phyloP scores from a whole-genome alignment of 2,329 filamentous ascomycete genomes.

The Exophiala alcalophila region DNA sequence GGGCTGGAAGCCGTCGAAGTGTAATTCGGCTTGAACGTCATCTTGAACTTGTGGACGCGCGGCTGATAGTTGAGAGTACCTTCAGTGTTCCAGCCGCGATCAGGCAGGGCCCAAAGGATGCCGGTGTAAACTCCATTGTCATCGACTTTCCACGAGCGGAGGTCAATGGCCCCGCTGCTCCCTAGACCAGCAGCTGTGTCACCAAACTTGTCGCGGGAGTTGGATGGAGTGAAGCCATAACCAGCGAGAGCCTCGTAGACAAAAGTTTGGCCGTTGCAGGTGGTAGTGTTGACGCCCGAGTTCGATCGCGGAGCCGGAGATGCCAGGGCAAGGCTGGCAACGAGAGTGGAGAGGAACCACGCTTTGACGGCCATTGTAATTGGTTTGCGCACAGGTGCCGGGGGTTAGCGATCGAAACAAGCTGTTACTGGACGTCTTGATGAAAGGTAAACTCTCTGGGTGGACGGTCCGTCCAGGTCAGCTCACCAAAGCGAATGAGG shows the following conservation, averaged over 20 bases:
- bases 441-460: no score
- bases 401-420: not conserved
- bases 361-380: conserved; percentile 18
- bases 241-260: conserved; percentile 66
- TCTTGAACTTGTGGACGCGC: conserved; percentile 64
- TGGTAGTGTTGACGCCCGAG: conserved; percentile 46
- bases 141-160: conserved; percentile 55
- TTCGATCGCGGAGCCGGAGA: conserved; percentile 12
- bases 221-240: conserved; percentile 59
- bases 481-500: conserved; percentile 18
- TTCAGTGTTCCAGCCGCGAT: conserved; percentile 71
- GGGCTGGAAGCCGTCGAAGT: conserved; percentile 49
- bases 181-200: conserved; percentile 68
- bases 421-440: conserved; percentile 3
- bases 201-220: conserved; percentile 63
- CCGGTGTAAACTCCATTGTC: conserved; percentile 55
- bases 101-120: conserved; percentile 61
- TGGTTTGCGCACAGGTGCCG: conserved; percentile 1
- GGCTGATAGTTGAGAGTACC: conserved; percentile 67
- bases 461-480: not conserved
- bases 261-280: conserved; percentile 61
- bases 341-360: conserved; percentile 14
- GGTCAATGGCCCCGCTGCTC: conserved; percentile 62
- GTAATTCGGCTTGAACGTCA: conserved; percentile 55
- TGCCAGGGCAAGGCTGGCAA: conserved; percentile 16